Evolutionary conservation across 768 basidiomycete species (phyloP), one percentile per base, ranked within the genome.

Genomic region (Epithele typhae): DNA sequence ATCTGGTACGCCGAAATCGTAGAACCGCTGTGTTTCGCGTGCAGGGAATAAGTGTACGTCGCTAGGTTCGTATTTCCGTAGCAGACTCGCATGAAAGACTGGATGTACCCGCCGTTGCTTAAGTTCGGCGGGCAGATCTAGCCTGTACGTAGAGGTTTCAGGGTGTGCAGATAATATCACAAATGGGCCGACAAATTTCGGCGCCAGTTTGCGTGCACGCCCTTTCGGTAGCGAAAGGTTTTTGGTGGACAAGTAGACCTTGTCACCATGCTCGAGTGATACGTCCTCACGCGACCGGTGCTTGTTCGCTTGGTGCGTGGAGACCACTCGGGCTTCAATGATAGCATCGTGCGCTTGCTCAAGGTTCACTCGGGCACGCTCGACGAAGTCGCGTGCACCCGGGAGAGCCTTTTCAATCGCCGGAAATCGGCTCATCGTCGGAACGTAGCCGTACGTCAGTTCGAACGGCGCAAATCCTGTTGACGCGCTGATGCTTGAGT

Each of bases 121-220:
- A 14, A 69, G 47, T 2, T 62, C 63, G 0, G 23, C 35, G 0
- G 70, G 66, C 0, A 72, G 37, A 4, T 66, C 52, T 0, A 74
- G 48, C 6, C 14, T 53, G 48, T 68, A 72, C 0, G 43, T 64
- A 0, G 59, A 67, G 0, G 40, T 62, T 3, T 45, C 52, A 0
- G 57, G 54, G 17, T 49, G 17, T 1, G 49, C 53, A 14, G 53
- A 27, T 0, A 58, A 1, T 1, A 73, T 59, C 8, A 51, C 34
- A 43, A 62, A 74, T 0, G 71, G 74, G 5, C 74, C 69, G 11
- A 74, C 56, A 44, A 52, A 73, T 27, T 65, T 66, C 0, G 68
- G 73, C 0, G 60, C 19, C 0, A 75, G 52, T 38, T 73, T 74
- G 3, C 52, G 21, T 0, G 68, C 67, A 3, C 62, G 35, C 5